phyloP scores from a whole-genome alignment of 2,329 filamentous ascomycete genomes.

The Cadophora malorum region DNA sequence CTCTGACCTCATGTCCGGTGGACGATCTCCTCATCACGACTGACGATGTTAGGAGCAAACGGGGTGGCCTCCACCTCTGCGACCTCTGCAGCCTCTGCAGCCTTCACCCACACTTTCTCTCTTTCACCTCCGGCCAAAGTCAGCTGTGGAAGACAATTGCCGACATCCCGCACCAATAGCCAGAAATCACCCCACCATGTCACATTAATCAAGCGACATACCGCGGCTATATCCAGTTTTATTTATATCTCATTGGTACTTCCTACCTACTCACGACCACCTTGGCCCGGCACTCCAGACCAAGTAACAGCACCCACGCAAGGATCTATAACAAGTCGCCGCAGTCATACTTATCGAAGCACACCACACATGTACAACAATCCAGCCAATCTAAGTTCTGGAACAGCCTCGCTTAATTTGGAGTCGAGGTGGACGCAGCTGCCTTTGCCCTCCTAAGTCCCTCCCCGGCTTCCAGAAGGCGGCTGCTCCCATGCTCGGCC shows the following conservation, averaged over 20 bases:
- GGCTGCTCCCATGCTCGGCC: conserved; percentile 2
- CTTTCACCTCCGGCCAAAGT: too few species aligned
- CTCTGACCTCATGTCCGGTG: not conserved
- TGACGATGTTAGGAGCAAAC: not conserved
- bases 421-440: not conserved
- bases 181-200: not conserved
- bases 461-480: conserved; percentile 4
- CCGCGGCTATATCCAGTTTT: conserved; percentile 17
- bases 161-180: conserved; percentile 6
- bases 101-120: not conserved
- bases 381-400: not conserved
- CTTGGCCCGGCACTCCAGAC: not conserved
- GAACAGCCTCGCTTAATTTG: not conserved
- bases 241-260: conserved; percentile 3
- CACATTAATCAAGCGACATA: conserved; percentile 14
- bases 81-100: not conserved
- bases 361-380: not conserved
- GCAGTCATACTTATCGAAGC: conserved; percentile 8
- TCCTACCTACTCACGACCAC: not conserved
- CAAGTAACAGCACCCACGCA: not conserved
- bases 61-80: not conserved
- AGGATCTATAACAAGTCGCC: conserved; percentile 18
- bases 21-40: not conserved
- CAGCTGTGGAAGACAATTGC: not conserved
- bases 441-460: not conserved